phyloP scores from a whole-genome alignment of 106 monocot species.

The Amphibolis antarctica region DNA sequence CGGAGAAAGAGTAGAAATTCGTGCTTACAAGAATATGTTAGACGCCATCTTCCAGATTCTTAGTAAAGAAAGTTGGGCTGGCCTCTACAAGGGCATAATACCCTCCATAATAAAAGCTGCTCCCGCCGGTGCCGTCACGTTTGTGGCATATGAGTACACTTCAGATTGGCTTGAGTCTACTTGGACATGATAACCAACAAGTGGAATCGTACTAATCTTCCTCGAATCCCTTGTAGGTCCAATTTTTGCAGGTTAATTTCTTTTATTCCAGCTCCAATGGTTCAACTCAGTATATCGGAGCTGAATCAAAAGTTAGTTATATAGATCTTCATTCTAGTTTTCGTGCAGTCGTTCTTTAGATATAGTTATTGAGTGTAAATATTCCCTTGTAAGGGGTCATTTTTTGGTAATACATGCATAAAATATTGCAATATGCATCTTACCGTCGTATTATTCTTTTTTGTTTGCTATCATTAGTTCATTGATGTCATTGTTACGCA shows the following conservation, averaged over 20 bases:
- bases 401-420: too few relatives aligned
- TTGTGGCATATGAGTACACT: conserved; percentile 75
- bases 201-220: neutral
- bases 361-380: too few relatives aligned
- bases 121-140: conserved; percentile 92
- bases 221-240: neutral
- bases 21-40: conserved; percentile 67
- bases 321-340: too few relatives aligned
- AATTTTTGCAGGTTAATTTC: neutral
- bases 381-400: too few relatives aligned
- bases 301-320: neutral
- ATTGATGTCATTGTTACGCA: too few relatives aligned
- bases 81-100: conserved; percentile 82
- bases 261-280: neutral
- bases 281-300: neutral
- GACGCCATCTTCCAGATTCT: conserved; percentile 61
- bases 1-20: conserved; percentile 46
- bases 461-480: too few relatives aligned
- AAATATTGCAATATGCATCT: too few relatives aligned
- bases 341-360: too few relatives aligned
- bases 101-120: conserved; percentile 92
- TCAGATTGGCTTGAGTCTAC: conserved; percentile 63
- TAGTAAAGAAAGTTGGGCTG: conserved; percentile 44
- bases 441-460: too few relatives aligned
- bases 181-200: neutral